Percentiles rank a stretch among this genome's conserved stretches.
Conservation (phyloP, 495 filamentous ascomycete genomes). For the Xylaria cubensis region DNA sequence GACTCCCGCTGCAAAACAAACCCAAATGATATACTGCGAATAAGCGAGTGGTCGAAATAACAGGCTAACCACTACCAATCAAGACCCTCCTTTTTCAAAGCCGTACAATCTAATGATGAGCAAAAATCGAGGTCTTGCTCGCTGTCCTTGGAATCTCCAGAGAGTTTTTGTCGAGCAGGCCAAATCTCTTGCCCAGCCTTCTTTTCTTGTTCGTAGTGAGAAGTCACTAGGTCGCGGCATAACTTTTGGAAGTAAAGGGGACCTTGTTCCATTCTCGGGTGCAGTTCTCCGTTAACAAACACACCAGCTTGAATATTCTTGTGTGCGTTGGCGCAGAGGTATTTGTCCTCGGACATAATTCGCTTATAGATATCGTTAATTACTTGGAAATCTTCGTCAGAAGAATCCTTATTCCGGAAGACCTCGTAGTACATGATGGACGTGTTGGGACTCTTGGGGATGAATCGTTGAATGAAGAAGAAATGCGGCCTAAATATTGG, state of each 20-base stretch:
- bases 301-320: slow-evolving; percentile 52
- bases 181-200: slow-evolving; percentile 50
- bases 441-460: slow-evolving; percentile 48
- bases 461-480: slow-evolving; percentile 56
- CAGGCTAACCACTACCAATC: slow-evolving; percentile 20
- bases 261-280: slow-evolving; percentile 53
- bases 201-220: slow-evolving; percentile 51
- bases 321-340: slow-evolving; percentile 51
- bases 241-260: slow-evolving; percentile 55
- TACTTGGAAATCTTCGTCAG: slow-evolving; percentile 51
- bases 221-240: slow-evolving; percentile 48
- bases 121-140: slow-evolving; percentile 25
- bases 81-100: slow-evolving; percentile 24
- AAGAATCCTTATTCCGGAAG: slow-evolving; percentile 53
- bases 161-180: slow-evolving; percentile 50
- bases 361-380: slow-evolving; percentile 53
- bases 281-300: slow-evolving; percentile 55
- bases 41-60: not conserved
- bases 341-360: slow-evolving; percentile 55
- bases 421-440: slow-evolving; percentile 55
- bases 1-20: slow-evolving; percentile 14
- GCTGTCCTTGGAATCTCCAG: slow-evolving; percentile 5
- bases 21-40: not conserved
- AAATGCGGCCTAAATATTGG: slow-evolving; percentile 47
- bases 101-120: slow-evolving; percentile 16